Base-by-base conservation (phyloP, 805 yeast genomes). In the Saturnispora zaruensis region DNA sequence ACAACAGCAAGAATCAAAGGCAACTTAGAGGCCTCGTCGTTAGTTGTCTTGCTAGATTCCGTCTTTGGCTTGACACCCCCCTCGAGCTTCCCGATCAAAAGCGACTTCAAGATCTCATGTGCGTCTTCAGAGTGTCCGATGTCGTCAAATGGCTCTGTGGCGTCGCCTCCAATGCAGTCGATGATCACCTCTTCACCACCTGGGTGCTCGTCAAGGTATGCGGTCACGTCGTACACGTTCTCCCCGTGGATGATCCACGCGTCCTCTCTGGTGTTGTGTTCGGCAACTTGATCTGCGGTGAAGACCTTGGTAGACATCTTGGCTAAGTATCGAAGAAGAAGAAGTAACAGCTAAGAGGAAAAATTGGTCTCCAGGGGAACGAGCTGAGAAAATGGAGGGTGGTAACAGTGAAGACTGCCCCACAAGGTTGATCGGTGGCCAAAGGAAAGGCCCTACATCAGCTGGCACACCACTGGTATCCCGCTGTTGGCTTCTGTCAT, bases 51-150 rank as follows among this genome's bases (percentile, higher is more conserved):
- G 32, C 55, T 23, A 2, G 59, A 46, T 16, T 59, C 42, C 21
- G 40, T 3, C 41, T 60, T 50, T 7, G 55, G 52, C 14, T 58
- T 63, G 37, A 76, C 75, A 44, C 81, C 86, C 62, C 70, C 70
- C 46, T 89, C 90, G 47, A 91, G 74, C 48, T 76, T 82, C 57
- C 99, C 99, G 52, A 93, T 76, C 57, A 77, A 72, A 63, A 88
- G 71, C 38, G 77, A 79, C 42, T 70, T 74, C 60, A 93, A 73
- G 58, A 84, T 74, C 59, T 84, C 93, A 59, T 82, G 81, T 38
- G 99, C 98, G 58, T 90, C 96, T 55, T 90, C 97, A 33, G 98
- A 88, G 71, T 93, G 99, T 33, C 99, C 99, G 64, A 93, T 90
- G 63, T 88, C 96, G 57, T 78, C 79, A 61, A 84, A 84, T 24